phyloP scores from a whole-genome alignment of 768 basidiomycete species.

The Lactarius sanguifluus region DNA sequence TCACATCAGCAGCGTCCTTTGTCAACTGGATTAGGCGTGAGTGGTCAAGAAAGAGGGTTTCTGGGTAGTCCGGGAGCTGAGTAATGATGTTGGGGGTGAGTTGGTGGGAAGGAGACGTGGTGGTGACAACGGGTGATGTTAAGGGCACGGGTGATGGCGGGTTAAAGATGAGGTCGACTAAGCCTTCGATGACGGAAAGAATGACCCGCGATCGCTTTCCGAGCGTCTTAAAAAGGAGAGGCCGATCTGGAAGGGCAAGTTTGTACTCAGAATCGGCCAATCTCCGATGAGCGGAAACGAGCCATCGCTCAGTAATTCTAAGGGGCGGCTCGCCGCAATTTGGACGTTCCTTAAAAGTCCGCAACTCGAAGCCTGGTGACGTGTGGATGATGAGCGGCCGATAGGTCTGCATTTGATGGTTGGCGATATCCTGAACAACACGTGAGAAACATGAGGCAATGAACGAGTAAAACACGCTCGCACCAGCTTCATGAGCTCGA shows the following conservation, averaged over 20 bases:
- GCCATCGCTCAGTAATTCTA: constrained; percentile 28
- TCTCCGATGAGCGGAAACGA: constrained; percentile 26
- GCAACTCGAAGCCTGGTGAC: constrained; percentile 76
- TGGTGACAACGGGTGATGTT: constrained; percentile 36
- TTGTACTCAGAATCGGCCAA: constrained; percentile 22
- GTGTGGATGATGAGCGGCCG: constrained; percentile 85
- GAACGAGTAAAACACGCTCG: constrained; percentile 37
- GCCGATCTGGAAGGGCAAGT: constrained; percentile 41
- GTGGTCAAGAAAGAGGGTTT: constrained; percentile 80
- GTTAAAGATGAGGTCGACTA: constrained; percentile 66
- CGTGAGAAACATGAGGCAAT: constrained; percentile 29
- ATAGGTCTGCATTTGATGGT: constrained; percentile 91
- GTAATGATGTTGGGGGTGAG: constrained; percentile 33
- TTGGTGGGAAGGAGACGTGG: constrained; percentile 34
- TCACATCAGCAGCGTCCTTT: constrained; percentile 72
- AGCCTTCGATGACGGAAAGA: constrained; percentile 47
- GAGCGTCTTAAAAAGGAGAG: constrained; percentile 39
- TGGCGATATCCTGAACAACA: constrained; percentile 80
- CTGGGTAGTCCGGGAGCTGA: constrained; percentile 55
- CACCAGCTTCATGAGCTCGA: constrained; percentile 95
- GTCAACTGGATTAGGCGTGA: constrained; percentile 63
- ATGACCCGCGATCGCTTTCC: constrained; percentile 29
- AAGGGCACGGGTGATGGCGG: constrained; percentile 44
- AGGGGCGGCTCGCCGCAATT: constrained; percentile 35
- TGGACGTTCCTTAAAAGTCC: constrained; percentile 64